phyloP scores from a whole-genome alignment of 148 eudicot genomes.

The Rhododendron williamsianum region DNA sequence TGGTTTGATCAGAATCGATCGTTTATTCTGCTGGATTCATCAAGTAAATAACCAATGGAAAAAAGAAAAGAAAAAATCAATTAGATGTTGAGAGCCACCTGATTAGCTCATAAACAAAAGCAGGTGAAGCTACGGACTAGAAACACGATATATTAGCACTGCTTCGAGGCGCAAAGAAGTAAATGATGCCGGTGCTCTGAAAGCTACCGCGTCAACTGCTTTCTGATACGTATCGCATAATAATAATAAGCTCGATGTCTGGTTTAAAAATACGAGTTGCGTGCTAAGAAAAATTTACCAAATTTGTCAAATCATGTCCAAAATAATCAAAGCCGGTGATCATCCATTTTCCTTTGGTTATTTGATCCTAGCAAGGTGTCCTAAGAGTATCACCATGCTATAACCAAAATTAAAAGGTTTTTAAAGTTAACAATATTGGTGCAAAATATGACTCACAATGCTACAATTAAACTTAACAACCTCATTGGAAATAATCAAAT shows the following conservation, averaged over 20 bases:
- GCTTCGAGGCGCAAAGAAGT: not conserved
- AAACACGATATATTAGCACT: not conserved
- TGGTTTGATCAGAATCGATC: not conserved
- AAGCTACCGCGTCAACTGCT: not conserved
- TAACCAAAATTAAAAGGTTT: too few species aligned
- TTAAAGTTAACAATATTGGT: too few species aligned
- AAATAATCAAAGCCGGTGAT: not conserved
- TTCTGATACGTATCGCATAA: not conserved
- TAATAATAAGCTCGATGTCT: not conserved
- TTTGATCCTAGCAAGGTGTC: constrained; percentile 3
- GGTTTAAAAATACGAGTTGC: not conserved
- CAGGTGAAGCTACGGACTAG: not conserved
- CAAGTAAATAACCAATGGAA: not conserved
- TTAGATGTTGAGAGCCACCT: not conserved
- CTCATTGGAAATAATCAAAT: too few species aligned
- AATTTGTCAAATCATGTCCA: not conserved
- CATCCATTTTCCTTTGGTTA: not conserved
- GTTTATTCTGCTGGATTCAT: not conserved
- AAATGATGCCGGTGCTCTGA: not conserved
- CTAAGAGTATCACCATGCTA: not conserved
- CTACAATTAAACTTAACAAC: too few species aligned
- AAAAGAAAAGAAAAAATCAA: too few species aligned
- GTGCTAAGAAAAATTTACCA: not conserved
- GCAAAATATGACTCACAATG: too few species aligned
- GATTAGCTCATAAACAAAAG: not conserved